These are phyloP conservation scores for Pyrenophora seminiperda DNA, from an alignment of 2,329 filamentous ascomycete genomes.

Conservation along the genomic window DNA sequence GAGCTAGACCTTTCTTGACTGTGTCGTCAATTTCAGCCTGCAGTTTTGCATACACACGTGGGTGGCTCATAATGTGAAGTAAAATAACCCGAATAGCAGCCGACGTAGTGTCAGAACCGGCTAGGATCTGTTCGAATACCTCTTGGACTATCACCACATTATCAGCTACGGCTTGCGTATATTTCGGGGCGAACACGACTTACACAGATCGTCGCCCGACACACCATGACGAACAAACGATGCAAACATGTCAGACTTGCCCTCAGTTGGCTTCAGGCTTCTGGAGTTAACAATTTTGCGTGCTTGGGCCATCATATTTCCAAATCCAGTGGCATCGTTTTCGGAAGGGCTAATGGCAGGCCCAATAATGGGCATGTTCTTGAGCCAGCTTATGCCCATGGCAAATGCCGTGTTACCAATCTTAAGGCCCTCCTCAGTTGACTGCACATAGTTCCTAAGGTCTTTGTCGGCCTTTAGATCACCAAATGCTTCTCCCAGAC, in stretches of 20 bases:
- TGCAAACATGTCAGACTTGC: constrained; percentile 59
- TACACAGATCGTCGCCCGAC: constrained; percentile 45
- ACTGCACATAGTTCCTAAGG: constrained; percentile 53
- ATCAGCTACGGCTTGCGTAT: background rate
- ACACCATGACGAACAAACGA: constrained; percentile 57
- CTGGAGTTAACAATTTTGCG: constrained; percentile 47
- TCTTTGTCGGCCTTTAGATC: constrained; percentile 58
- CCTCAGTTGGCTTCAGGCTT: constrained; percentile 51
- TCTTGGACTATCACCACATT: constrained; percentile 44
- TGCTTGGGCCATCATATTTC: constrained; percentile 42
- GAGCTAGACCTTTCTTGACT: constrained; percentile 42
- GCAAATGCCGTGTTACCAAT: constrained; percentile 37
- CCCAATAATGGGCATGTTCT: constrained; percentile 31
- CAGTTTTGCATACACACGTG: constrained; percentile 53
- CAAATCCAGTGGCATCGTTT: constrained; percentile 44
- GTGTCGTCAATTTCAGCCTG: constrained; percentile 54
- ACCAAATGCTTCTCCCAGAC: constrained; percentile 59
- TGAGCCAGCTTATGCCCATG: constrained; percentile 36
- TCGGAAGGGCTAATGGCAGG: constrained; percentile 39
- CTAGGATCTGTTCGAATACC: constrained; percentile 54
- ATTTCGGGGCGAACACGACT: background rate
- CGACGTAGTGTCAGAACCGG: constrained; percentile 64
- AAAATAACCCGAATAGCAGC: constrained; percentile 60
- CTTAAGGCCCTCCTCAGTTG: constrained; percentile 47
- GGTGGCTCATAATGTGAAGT: constrained; percentile 59